Conservation (phyloP, 2,329 filamentous ascomycete genomes). For the Penicillium sp. region DNA sequence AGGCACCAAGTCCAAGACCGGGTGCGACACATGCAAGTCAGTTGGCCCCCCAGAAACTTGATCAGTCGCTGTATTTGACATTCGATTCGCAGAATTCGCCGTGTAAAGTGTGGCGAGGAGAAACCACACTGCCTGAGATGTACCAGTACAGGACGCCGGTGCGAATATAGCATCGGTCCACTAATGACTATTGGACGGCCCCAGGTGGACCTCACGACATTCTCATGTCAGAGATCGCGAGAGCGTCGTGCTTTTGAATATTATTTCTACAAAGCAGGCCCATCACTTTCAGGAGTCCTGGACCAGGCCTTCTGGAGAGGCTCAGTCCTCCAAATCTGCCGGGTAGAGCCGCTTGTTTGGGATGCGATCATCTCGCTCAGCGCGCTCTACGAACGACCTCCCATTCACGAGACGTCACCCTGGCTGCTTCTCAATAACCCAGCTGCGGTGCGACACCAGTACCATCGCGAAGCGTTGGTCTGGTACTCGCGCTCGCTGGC, state of each 20-base stretch:
- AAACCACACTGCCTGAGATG: conserved; percentile 18
- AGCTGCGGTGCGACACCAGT: conserved; percentile 10
- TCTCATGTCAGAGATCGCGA: background rate
- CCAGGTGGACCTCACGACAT: background rate
- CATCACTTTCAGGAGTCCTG: conserved; percentile 23
- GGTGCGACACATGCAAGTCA: conserved; percentile 26
- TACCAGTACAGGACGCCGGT: conserved; percentile 19
- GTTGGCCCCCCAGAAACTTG: background rate
- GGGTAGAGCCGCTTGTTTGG: conserved; percentile 27
- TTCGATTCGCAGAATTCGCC: conserved; percentile 9
- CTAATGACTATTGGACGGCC: background rate
- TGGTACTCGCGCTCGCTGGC: conserved; percentile 23
- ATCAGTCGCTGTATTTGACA: background rate
- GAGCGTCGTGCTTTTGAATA: conserved; percentile 31
- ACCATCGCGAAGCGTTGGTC: conserved; percentile 16
- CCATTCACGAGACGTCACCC: conserved; percentile 12
- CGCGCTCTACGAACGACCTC: conserved; percentile 25
- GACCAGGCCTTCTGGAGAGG: conserved; percentile 29
- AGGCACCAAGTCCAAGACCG: conserved; percentile 20
- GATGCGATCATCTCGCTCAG: conserved; percentile 31
- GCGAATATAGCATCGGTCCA: conserved; percentile 6
- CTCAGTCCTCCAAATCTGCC: conserved; percentile 28
- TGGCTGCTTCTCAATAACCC: conserved; percentile 12
- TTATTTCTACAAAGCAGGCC: conserved; percentile 26
- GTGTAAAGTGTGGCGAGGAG: conserved; percentile 18